Conservation (phyloP, 768 basidiomycete genomes). For the Tephrocybe sp. region DNA sequence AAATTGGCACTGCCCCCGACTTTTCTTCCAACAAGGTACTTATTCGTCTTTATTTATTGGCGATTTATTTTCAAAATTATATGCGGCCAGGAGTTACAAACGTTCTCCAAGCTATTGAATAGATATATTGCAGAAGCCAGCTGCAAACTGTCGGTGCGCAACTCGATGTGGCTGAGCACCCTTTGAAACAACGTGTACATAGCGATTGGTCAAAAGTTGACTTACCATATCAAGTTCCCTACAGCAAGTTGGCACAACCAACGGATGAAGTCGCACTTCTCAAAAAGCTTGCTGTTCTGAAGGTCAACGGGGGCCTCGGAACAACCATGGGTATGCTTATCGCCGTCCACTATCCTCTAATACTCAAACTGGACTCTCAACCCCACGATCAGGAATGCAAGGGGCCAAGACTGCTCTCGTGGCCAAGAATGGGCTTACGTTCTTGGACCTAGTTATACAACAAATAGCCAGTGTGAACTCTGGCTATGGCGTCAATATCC, state of each 20-base stretch:
- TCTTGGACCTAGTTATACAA: conserved; percentile 80
- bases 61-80: neutral
- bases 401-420: conserved; percentile 84
- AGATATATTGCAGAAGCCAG: conserved; percentile 71
- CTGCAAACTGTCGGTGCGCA: conserved; percentile 62
- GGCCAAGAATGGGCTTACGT: conserved; percentile 84
- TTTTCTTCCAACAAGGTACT: conserved; percentile 56
- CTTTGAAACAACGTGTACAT: neutral
- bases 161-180: neutral
- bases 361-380: neutral
- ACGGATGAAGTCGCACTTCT: conserved; percentile 48
- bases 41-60: neutral
- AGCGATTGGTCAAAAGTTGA: conserved; percentile 20
- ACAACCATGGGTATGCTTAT: conserved; percentile 68
- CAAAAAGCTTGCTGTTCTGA: conserved; percentile 33
- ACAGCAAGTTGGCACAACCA: conserved; percentile 54
- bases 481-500: conserved; percentile 68
- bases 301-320: conserved; percentile 88
- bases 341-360: neutral
- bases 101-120: conserved; percentile 80
- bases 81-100: conserved; percentile 69
- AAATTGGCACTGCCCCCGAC: conserved; percentile 64
- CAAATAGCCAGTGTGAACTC: conserved; percentile 88
- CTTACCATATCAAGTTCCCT: conserved; percentile 70
- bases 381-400: conserved; percentile 49